Conservation (phyloP, 2,329 filamentous ascomycete genomes). For the Trichoderma atrobrunneum region DNA sequence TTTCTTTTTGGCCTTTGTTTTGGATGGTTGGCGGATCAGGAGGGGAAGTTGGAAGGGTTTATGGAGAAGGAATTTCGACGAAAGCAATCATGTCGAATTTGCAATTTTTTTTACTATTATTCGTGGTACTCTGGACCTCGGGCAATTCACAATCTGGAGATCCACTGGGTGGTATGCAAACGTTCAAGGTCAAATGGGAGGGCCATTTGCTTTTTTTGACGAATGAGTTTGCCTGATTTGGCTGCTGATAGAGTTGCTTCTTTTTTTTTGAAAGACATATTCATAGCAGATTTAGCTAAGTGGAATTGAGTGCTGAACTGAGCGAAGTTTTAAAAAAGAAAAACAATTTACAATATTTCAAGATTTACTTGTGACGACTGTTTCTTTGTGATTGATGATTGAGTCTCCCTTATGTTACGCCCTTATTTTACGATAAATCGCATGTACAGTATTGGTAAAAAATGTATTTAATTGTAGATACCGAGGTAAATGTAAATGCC, state of each 20-base stretch:
- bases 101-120: not conserved
- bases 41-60: not conserved
- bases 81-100: not conserved
- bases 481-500: not conserved
- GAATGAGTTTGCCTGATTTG: constrained; percentile 1
- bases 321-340: not conserved
- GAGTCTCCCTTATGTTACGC: not conserved
- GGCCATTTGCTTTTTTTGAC: not conserved
- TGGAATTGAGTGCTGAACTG: not conserved
- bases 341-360: not conserved
- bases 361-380: not conserved
- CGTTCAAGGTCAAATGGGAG: not conserved
- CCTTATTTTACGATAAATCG: not conserved
- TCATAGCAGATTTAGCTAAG: not conserved
- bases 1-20: constrained; percentile 9
- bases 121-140: not conserved
- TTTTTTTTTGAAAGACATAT: not conserved
- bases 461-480: not conserved
- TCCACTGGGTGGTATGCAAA: not conserved
- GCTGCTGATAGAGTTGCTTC: not conserved
- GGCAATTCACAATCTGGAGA: not conserved
- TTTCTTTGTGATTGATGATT: not conserved
- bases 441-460: not conserved
- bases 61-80: not conserved
- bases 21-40: not conserved